Evolutionary conservation across 139 green algal species (phyloP), one percentile per base, ranked within the genome.

Genomic region (Coccomyxa sp.): DNA sequence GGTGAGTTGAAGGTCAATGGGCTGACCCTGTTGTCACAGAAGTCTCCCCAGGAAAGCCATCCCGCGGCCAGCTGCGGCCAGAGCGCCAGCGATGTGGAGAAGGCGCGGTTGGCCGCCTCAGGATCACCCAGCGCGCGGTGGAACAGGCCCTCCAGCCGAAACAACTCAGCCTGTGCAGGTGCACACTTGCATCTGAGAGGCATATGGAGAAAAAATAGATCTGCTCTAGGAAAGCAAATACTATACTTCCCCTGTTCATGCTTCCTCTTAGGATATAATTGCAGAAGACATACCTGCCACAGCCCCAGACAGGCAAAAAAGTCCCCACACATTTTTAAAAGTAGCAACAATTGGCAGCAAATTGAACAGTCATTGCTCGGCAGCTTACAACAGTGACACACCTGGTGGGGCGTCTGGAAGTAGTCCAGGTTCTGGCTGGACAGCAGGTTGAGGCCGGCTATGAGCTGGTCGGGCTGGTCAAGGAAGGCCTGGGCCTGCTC

Each of bases 401-500:
- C 63, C 63, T 99, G 96, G 80, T 92, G 90, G 32, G 77, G 75
- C 1, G 84, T 78, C 80, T 90, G 82, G 87, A 99, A 99, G 92
- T 99, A 99, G 81, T 99, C 95, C 67, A 99, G 92, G 86, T 98
- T 98, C 63, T 94, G 98, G 32, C 90, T 93, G 86, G 94, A 96
- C 82, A 99, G 91, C 76, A 98, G 90, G 88, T 96, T 97, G 23
- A 98, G 85, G 21, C 95, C 97, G 28, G 91, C 90, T 25, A 89
- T 68, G 66, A 94, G 80, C 86, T 95, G 88, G 32, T 80, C 86
- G 13, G 82, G 81, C 57, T 86, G 80, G 63, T 82, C 85, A 0
- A 97, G 75, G 63, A 92, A 92, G 14, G 93, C 91, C 80, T 95
- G 67, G 14, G 83, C 88, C 88, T 98, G 94, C 87, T 98, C 95